Base-by-base conservation (phyloP, 805 yeast genomes). In the Candida schatavii region DNA sequence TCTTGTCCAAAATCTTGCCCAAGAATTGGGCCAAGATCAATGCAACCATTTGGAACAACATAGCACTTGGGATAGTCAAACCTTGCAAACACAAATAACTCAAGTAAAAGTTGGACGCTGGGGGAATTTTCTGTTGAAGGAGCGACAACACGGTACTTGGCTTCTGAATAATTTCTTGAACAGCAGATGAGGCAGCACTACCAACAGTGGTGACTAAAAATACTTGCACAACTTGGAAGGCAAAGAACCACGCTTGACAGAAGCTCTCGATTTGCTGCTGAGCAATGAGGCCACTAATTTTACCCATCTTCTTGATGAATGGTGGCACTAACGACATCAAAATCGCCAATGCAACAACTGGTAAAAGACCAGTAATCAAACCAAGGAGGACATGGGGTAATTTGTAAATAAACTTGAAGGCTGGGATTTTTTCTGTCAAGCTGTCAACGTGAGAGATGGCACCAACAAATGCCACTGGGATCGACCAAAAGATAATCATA, bases 81-180 rank as follows among this genome's bases (percentile, higher is more conserved):
- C 97, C 97, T 65, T 83, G 87, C 51, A 91, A 74, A 46, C 89
- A 62, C 64, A 88, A 78, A 66, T 85, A 91, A 19, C 85, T 71
- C 50, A 91, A 84, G 73, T 87, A 91, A 63, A 91, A 91, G 66
- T 90, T 91, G 14, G 96, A 80, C 13, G 98, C 85, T 52, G 83
- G 85, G 44, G 99, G 99, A 50, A 91, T 71, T 47, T 88, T 84
- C 34, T 68, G 62, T 5, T 95, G 85, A 52, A 91, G 72, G 46
- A 90, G 64, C 7, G 72, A 62, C 85, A 88, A 77, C n/a, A 95
- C 96, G 19, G 68, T 54, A 2, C 69, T 44, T 19, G 97, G 97
- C 35, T 83, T 66, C 3, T 70, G 50, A 18, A 85, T 74, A 52
- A 90, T 82, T 15, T 79, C 70, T n/a, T 83, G 72, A 6, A 85